Conservation (phyloP, 2,329 filamentous ascomycete species). For the Triangularia verruculosa region DNA sequence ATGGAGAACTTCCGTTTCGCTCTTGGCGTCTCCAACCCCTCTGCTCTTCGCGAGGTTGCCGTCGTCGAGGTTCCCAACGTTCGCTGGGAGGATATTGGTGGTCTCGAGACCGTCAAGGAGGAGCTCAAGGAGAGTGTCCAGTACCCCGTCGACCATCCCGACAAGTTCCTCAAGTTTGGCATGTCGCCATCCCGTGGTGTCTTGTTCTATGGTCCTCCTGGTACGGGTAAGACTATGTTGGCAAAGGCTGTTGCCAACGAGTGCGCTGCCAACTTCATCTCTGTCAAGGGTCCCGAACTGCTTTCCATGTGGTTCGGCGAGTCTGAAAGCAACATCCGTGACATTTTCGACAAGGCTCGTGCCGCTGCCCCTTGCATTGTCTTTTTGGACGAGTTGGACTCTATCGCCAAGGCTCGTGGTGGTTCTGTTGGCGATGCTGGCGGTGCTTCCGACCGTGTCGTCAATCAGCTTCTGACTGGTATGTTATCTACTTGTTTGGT, state of each 20-base stretch:
- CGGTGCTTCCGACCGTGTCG: constrained; percentile 97
- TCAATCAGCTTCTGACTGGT: constrained; percentile 98
- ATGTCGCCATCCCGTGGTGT: constrained; percentile 97
- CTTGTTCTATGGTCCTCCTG: constrained; percentile 95
- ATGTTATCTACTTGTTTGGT: constrained; percentile 40
- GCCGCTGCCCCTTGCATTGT: constrained; percentile 97
- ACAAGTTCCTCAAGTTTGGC: constrained; percentile 99
- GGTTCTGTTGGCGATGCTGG: constrained; percentile 94
- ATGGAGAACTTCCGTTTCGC: constrained; percentile 99
- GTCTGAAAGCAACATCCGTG: constrained; percentile 98
- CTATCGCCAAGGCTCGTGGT: constrained; percentile 98
- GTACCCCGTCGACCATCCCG: constrained; percentile 98
- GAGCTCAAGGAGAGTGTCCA: constrained; percentile 98
- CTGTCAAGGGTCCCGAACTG: constrained; percentile 96
- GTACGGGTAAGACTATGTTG: constrained; percentile 99
- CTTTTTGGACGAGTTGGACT: constrained; percentile 98
- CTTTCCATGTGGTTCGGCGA: constrained; percentile 99
- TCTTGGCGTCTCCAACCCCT: constrained; percentile 96
- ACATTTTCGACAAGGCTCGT: constrained; percentile 99
- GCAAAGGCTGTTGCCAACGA: constrained; percentile 99
- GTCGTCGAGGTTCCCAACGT: constrained; percentile 99
- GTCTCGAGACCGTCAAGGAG: constrained; percentile 96
- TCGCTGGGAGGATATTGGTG: constrained; percentile 99
- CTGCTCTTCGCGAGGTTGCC: constrained; percentile 95
- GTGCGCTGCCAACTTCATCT: constrained; percentile 99